Evolutionary conservation across 306 rosid species (phyloP).

Genomic region (Vigna hirtella): DNA sequence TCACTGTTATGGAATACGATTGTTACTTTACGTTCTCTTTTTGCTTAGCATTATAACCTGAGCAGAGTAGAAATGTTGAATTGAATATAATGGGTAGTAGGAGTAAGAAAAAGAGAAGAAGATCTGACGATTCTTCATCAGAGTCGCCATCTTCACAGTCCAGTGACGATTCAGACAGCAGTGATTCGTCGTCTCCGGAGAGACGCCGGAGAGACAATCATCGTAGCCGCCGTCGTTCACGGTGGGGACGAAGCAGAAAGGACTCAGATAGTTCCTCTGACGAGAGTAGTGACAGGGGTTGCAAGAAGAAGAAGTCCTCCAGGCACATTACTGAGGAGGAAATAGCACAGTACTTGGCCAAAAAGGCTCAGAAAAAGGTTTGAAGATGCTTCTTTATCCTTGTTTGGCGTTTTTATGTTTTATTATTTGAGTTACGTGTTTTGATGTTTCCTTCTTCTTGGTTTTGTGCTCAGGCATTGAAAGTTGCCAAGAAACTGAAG

Average conservation of each 20-base stretch:
- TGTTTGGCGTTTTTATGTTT: background rate
- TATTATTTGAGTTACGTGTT: conserved; percentile 13
- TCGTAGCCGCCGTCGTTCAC: background rate
- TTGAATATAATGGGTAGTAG: background rate
- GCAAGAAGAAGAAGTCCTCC: conserved; percentile 47
- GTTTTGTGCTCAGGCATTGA: conserved; percentile 52
- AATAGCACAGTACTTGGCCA: conserved; percentile 69
- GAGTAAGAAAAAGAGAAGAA: conserved; percentile 28
- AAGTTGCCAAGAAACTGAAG: conserved; percentile 72
- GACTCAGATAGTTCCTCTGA: conserved; percentile 41
- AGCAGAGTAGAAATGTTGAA: background rate
- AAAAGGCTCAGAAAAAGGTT: conserved; percentile 80
- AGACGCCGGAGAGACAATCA: background rate
- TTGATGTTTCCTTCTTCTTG: background rate
- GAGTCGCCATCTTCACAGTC: conserved; percentile 21
- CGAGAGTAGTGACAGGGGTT: conserved; percentile 9
- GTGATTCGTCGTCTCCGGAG: background rate
- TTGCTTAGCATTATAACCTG: background rate
- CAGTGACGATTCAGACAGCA: background rate
- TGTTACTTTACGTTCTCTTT: background rate
- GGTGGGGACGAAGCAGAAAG: background rate
- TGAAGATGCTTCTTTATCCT: background rate
- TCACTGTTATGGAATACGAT: background rate
- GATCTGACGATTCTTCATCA: conserved; percentile 33
- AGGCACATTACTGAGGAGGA: conserved; percentile 66